Conservation (phyloP, 2,329 filamentous ascomycete species). For the Aspergillus hiratsukae region DNA sequence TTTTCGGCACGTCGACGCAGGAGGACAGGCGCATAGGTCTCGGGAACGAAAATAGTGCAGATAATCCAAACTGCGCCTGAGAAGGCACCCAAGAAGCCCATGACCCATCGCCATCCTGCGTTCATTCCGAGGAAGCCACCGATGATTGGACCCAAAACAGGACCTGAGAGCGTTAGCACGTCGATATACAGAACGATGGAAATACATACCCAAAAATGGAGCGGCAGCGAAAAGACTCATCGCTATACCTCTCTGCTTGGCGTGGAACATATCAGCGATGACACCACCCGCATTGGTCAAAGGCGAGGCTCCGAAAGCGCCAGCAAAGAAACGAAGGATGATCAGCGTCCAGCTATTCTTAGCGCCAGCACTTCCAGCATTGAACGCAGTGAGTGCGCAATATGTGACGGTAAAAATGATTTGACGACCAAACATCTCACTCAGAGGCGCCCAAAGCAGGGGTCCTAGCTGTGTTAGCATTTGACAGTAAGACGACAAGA, state of each 20-base stretch:
- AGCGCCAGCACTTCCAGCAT: slow-evolving; percentile 54
- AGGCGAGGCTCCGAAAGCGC: slow-evolving; percentile 58
- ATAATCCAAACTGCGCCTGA: slow-evolving; percentile 54
- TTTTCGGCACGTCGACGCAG: slow-evolving; percentile 47
- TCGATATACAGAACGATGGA: neutral
- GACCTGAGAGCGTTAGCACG: slow-evolving; percentile 32
- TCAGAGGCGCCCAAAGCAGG: slow-evolving; percentile 41
- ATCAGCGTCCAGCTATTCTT: slow-evolving; percentile 58
- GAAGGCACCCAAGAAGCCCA: slow-evolving; percentile 60
- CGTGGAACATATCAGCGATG: slow-evolving; percentile 58
- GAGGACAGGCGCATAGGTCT: slow-evolving; percentile 48
- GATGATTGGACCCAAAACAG: slow-evolving; percentile 60
- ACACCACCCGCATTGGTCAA: slow-evolving; percentile 61
- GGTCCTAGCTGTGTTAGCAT: slow-evolving; percentile 24
- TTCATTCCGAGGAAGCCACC: slow-evolving; percentile 63
- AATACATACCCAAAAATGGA: slow-evolving; percentile 53
- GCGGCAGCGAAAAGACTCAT: slow-evolving; percentile 62
- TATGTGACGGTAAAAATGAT: slow-evolving; percentile 32
- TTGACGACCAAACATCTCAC: slow-evolving; percentile 37
- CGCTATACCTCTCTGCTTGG: slow-evolving; percentile 52
- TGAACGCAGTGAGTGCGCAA: slow-evolving; percentile 54
- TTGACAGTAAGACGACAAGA: neutral
- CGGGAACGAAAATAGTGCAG: slow-evolving; percentile 27
- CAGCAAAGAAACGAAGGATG: slow-evolving; percentile 64
- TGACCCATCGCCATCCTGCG: slow-evolving; percentile 66